phyloP scores from a whole-genome alignment of 306 rosid genomes.

The Pueraria montana region DNA sequence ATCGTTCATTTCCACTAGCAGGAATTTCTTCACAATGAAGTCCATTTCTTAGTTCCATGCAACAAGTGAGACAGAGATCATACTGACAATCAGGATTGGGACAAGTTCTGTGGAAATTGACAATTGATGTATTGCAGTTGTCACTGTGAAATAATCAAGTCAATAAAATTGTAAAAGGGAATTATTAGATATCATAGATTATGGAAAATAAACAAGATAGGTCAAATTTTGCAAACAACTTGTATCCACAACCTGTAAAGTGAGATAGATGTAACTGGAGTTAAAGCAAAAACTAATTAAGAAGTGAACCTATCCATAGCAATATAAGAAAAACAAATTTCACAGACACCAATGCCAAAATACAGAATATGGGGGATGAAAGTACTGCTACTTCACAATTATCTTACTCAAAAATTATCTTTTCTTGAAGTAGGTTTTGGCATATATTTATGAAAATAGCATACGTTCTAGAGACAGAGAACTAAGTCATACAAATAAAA shows the following conservation, averaged over 20 bases:
- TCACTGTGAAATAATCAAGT: conserved; percentile 60
- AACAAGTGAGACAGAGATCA: conserved; percentile 77
- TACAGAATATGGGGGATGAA: neutral
- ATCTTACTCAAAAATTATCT: conserved; percentile 10
- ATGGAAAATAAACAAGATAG: conserved; percentile 26
- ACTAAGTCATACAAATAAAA: neutral
- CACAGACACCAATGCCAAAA: conserved; percentile 12
- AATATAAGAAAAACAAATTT: conserved; percentile 20
- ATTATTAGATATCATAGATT: neutral
- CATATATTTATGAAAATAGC: neutral
- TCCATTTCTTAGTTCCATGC: conserved; percentile 63
- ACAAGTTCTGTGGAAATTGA: conserved; percentile 78
- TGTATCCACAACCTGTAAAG: neutral
- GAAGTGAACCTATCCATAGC: neutral
- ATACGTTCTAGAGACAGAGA: neutral
- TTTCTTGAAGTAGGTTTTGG: neutral
- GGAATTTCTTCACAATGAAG: conserved; percentile 51
- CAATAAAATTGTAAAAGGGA: conserved; percentile 30
- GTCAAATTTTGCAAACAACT: conserved; percentile 27
- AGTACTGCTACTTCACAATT: conserved; percentile 1
- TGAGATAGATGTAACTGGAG: conserved; percentile 11
- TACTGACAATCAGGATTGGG: conserved; percentile 64
- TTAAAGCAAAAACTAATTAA: conserved; percentile 20
- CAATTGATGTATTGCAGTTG: conserved; percentile 79
- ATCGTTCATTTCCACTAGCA: conserved; percentile 40